Evolutionary conservation across 345 rosid genomes (phyloP).

Genomic region (Ricinus communis): DNA sequence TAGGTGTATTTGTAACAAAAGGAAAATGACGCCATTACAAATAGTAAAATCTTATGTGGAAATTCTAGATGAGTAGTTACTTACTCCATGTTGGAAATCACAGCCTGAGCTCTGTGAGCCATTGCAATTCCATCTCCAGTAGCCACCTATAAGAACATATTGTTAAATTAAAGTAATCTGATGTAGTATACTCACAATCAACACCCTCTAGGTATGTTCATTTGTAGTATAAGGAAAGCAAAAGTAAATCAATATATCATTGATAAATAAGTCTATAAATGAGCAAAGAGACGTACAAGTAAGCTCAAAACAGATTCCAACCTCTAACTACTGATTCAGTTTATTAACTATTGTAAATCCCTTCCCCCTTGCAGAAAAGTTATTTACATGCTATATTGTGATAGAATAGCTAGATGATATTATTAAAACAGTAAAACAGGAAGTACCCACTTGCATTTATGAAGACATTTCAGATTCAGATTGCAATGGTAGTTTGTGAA

Average conservation of each 20-base stretch:
- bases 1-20: background rate
- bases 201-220: no score
- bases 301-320: background rate
- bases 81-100: slow-evolving; percentile 97
- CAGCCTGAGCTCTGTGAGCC: slow-evolving; percentile 96
- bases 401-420: no score
- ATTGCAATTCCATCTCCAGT: slow-evolving; percentile 98
- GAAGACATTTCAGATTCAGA: background rate
- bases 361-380: no score
- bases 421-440: no score
- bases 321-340: background rate
- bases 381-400: no score
- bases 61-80: slow-evolving; percentile 30
- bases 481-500: background rate
- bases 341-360: background rate
- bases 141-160: slow-evolving; percentile 61
- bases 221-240: background rate
- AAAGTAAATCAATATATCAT: no score
- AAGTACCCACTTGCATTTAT: no score
- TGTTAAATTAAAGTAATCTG: no score
- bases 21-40: background rate
- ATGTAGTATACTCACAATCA: background rate
- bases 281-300: background rate
- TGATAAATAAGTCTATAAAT: background rate
- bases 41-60: background rate